These are phyloP conservation scores for Penicillium manginii DNA, from an alignment of 495 filamentous ascomycete genomes.

Conservation along the genomic window DNA sequence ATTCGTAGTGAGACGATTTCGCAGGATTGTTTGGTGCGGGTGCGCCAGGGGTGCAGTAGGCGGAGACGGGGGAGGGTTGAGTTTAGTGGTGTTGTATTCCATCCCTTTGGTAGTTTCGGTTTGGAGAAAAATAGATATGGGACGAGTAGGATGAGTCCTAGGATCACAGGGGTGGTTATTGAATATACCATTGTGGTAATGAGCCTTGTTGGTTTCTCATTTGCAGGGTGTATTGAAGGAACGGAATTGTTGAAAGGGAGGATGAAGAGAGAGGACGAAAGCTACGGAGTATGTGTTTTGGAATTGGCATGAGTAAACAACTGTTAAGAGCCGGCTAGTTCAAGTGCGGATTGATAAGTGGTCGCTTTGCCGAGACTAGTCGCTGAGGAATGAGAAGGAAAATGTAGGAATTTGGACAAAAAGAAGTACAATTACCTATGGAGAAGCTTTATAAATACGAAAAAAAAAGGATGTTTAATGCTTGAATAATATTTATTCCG, in stretches of 20 bases:
- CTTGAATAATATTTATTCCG: background rate
- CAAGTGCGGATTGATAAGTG: slow-evolving; percentile 17
- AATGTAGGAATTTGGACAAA: background rate
- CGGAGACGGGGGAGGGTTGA: slow-evolving; percentile 12
- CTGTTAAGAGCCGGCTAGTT: background rate
- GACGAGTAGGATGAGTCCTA: slow-evolving; percentile 21
- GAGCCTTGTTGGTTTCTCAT: background rate
- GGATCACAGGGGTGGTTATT: slow-evolving; percentile 11
- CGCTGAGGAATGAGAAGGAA: slow-evolving; percentile 8
- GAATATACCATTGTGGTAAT: slow-evolving; percentile 11
- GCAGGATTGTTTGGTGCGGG: slow-evolving; percentile 27
- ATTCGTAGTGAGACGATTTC: slow-evolving; percentile 62
- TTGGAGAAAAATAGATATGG: slow-evolving; percentile 20
- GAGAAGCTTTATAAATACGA: background rate
- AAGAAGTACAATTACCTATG: too few relatives aligned
- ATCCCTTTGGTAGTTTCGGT: slow-evolving; percentile 13
- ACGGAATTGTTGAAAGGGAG: too few relatives aligned
- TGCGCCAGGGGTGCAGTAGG: slow-evolving; percentile 12
- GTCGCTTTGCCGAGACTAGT: slow-evolving; percentile 12
- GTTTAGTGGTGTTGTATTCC: slow-evolving; percentile 11
- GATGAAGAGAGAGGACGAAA: too few relatives aligned
- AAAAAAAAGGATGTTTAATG: background rate
- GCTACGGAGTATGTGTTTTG: too few relatives aligned
- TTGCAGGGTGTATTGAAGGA: background rate
- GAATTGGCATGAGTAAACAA: background rate